These are phyloP conservation scores for Argentina anserina DNA, from an alignment of 306 rosid species.

Conservation along the genomic window DNA sequence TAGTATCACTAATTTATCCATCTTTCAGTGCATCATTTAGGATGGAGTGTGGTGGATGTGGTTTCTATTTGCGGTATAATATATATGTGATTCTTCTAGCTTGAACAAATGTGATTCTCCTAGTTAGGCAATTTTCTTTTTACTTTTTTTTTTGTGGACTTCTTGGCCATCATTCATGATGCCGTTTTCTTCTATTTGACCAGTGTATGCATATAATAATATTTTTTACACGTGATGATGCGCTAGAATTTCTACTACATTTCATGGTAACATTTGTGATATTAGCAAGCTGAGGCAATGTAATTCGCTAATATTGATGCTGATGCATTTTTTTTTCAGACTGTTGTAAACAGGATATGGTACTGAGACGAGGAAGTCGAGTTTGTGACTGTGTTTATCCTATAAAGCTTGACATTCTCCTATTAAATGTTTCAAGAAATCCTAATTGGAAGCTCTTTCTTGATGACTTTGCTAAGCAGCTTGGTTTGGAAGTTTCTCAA, in stretches of 20 bases:
- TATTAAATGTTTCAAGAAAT: constrained; percentile 74
- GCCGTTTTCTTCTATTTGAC: neutral
- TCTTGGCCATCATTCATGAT: neutral
- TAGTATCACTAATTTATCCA: neutral
- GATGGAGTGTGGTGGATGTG: neutral
- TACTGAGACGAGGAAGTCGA: constrained; percentile 58
- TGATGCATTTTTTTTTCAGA: constrained; percentile 46
- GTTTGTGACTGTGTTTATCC: constrained; percentile 88
- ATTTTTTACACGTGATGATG: neutral
- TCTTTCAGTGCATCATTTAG: neutral
- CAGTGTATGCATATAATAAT: neutral
- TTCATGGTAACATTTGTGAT: neutral
- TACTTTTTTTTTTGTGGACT: neutral
- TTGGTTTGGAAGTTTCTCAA: constrained; percentile 58
- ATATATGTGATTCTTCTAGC: neutral
- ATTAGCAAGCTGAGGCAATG: neutral
- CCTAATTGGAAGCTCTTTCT: constrained; percentile 63
- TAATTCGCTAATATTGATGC: constrained; percentile 1
- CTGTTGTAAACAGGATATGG: constrained; percentile 80
- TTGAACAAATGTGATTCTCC: neutral
- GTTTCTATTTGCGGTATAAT: neutral
- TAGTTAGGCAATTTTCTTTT: neutral
- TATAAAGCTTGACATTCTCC: constrained; percentile 83
- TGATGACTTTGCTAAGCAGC: constrained; percentile 58
- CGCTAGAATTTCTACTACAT: neutral